Base-by-base conservation (phyloP, 257 asterid genomes). In the Cruciata laevipes region DNA sequence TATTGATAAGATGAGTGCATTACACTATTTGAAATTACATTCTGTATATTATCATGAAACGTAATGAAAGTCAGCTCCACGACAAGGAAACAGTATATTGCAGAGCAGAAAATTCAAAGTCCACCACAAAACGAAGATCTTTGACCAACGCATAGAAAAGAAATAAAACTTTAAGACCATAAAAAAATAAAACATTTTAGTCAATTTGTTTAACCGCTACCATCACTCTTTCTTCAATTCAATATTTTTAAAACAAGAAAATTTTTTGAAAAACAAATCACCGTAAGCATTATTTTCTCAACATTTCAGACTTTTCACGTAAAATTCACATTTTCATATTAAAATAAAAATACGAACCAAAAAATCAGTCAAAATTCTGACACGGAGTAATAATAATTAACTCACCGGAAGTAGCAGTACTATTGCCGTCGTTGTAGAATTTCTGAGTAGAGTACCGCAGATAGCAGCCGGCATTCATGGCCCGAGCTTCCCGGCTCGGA, bases 401-500 rank as follows among this genome's bases (percentile, higher is more conserved):
- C 55, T 80, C 81, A 88, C 98, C 87, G 11, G 88, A 79, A 55
- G 53, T 47, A 1, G 10, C 60, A 67, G 52, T 60, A 61, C 5
- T 81, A 20, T 31, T 31, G 27, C 77, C 69, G 75, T 89, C 80
- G 16, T 68, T 74, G 78, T 37, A 83, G 78, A 91, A 91, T 74
- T 78, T 87, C 66, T 68, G 73, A 5, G 92, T 87, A 0, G 98
- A 91, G 61, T 89, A 91, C 55, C 96, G 86, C 86, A 89, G 61
- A 78, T 83, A 91, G 72, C 98, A 91, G 17, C 98, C 98, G 9
- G 95, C 76, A 65, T 82, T 84, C 85, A 91, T 62, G 25, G 87
- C 95, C 37, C 95, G 84, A 35, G 95, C 98, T 80, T 91, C 98
- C 59, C 77, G 78, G 63, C 80, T 79, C 0, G 98, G 98, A 57